Evolutionary conservation across 768 basidiomycete species (phyloP).

Genomic region (Thelephora ganbajun): DNA sequence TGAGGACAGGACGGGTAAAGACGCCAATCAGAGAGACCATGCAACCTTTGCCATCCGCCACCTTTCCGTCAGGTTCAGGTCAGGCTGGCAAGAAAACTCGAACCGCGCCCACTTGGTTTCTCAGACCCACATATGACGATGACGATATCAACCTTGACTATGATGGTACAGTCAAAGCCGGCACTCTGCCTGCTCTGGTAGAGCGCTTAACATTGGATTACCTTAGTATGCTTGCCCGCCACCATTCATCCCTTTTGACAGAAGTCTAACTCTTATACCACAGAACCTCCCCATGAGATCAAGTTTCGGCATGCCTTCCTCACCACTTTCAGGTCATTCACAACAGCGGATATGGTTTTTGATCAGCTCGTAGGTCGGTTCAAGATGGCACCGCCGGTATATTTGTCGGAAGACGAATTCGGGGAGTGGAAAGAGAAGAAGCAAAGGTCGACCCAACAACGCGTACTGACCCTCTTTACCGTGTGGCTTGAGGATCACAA

Average conservation of each 20-base stretch:
- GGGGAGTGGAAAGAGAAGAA: constrained; percentile 54
- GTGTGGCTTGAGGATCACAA: constrained; percentile 51
- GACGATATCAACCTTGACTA: constrained; percentile 51
- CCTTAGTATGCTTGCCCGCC: constrained; percentile 29
- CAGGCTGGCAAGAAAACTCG: constrained; percentile 8
- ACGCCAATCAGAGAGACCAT: not conserved
- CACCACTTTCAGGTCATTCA: constrained; percentile 74
- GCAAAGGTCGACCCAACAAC: constrained; percentile 47
- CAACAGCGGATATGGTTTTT: constrained; percentile 51
- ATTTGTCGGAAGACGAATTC: constrained; percentile 35
- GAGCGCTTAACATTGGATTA: constrained; percentile 54
- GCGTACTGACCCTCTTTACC: constrained; percentile 39
- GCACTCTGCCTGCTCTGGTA: constrained; percentile 58
- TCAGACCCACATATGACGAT: constrained; percentile 37
- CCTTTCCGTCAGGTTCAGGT: constrained; percentile 7
- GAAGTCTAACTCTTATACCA: not conserved
- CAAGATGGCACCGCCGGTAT: constrained; percentile 31
- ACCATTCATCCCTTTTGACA: not conserved
- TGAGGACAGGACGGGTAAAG: not conserved
- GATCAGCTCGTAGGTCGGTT: constrained; percentile 55
- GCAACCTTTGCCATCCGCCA: not conserved
- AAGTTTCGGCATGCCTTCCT: constrained; percentile 54
- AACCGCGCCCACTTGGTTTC: constrained; percentile 36
- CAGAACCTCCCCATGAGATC: constrained; percentile 13
- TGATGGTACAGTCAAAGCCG: constrained; percentile 54